Evolutionary conservation across 2,329 filamentous ascomycete genomes (phyloP).

Genomic region (Ophiostoma novo-ulmi): DNA sequence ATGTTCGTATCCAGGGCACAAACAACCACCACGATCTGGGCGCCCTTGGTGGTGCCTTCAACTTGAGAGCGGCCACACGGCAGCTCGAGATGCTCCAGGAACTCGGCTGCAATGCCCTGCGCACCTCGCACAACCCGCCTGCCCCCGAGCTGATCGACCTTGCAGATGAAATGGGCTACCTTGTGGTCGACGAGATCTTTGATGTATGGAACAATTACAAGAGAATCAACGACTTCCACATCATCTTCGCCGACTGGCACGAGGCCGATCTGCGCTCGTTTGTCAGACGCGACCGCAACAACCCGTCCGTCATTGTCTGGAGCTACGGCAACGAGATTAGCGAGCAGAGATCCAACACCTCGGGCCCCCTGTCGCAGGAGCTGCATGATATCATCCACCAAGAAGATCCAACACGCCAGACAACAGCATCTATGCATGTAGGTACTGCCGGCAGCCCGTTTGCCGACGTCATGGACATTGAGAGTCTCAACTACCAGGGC

Average conservation of each 20-base stretch:
- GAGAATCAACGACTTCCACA: slow-evolving; percentile 45
- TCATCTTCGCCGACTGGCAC: slow-evolving; percentile 50
- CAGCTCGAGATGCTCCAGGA: slow-evolving; percentile 47
- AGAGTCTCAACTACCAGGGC: slow-evolving; percentile 54
- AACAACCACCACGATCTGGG: slow-evolving; percentile 51
- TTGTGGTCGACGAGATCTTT: slow-evolving; percentile 52
- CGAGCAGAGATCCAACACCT: slow-evolving; percentile 40
- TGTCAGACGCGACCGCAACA: slow-evolving; percentile 51
- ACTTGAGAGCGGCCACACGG: slow-evolving; percentile 43
- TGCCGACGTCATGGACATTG: slow-evolving; percentile 41
- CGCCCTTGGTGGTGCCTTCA: slow-evolving; percentile 47
- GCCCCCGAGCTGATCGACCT: slow-evolving; percentile 47
- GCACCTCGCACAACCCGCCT: slow-evolving; percentile 51
- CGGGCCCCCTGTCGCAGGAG: slow-evolving; percentile 33
- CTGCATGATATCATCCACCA: slow-evolving; percentile 41
- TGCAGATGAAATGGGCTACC: slow-evolving; percentile 45
- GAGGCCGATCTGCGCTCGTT: slow-evolving; percentile 49
- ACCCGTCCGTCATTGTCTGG: slow-evolving; percentile 50
- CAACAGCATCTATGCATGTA: slow-evolving; percentile 44
- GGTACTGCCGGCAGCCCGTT: slow-evolving; percentile 40
- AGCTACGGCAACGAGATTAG: slow-evolving; percentile 51
- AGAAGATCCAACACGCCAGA: slow-evolving; percentile 46
- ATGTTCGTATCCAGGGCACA: slow-evolving; percentile 42
- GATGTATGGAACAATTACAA: slow-evolving; percentile 48
- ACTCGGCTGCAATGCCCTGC: slow-evolving; percentile 47